phyloP scores from a whole-genome alignment of 2,329 filamentous ascomycete species.

The Metarhizium guizhouense region DNA sequence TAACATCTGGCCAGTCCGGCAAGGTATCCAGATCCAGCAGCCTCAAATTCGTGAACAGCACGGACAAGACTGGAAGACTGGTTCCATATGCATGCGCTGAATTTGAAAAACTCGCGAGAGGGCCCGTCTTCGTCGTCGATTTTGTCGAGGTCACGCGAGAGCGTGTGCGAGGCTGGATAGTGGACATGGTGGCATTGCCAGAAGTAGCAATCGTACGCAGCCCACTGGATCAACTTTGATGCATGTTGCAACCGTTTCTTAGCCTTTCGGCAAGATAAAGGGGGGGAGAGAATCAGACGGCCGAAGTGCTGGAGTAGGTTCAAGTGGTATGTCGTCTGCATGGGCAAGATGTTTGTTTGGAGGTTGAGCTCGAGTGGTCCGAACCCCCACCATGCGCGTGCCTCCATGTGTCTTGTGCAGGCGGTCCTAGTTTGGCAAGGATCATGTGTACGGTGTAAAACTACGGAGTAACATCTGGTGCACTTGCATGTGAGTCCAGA shows the following conservation, averaged over 20 bases:
- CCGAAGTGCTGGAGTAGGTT: background rate
- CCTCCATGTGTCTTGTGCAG: too few relatives aligned
- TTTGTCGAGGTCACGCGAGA: conserved; percentile 1
- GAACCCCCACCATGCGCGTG: too few relatives aligned
- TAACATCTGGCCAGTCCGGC: conserved; percentile 74
- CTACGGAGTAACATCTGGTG: too few relatives aligned
- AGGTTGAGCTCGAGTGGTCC: too few relatives aligned
- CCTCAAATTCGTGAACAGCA: conserved; percentile 73
- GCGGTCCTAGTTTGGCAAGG: too few relatives aligned
- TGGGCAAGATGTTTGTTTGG: too few relatives aligned
- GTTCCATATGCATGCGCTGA: background rate
- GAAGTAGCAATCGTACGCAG: background rate
- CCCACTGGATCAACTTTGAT: background rate
- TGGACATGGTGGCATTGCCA: conserved; percentile 8
- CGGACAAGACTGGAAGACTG: conserved; percentile 15
- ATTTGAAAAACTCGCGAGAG: background rate
- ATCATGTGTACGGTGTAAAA: too few relatives aligned
- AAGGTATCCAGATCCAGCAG: conserved; percentile 70
- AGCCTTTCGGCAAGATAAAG: background rate
- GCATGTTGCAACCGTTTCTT: background rate
- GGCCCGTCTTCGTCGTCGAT: background rate
- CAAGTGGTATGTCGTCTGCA: background rate
- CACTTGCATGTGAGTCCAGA: too few relatives aligned
- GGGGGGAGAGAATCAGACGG: background rate
- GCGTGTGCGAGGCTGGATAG: conserved; percentile 9